A percentile compares a stretch with the other conserved stretches of the same genome.
These are phyloP conservation scores for Arctium lappa DNA, from an alignment of 129 eudicot genomes.

Conservation along the genomic window DNA sequence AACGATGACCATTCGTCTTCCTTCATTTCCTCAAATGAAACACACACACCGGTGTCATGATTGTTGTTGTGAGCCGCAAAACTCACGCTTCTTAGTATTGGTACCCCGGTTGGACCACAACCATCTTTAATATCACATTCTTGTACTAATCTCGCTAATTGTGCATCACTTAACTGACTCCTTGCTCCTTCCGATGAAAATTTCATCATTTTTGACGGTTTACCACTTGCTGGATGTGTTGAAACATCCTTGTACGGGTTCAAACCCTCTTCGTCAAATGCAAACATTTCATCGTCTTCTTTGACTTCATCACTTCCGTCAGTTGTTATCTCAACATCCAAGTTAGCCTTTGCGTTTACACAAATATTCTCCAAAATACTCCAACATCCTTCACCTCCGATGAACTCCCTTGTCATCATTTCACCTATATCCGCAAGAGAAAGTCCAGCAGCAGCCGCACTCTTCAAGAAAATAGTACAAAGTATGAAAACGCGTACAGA, in stretches of 20 bases:
- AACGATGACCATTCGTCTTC: conserved; percentile 68
- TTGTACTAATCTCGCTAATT: conserved; percentile 17
- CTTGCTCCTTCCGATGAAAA: conserved; percentile 27
- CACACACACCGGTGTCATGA: conserved; percentile 39
- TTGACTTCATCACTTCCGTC: conserved; percentile 30
- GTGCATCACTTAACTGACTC: conserved; percentile 26
- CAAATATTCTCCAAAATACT: conserved; percentile 72
- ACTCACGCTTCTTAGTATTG: conserved; percentile 57
- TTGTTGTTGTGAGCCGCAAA: conserved; percentile 47
- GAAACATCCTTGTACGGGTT: conserved; percentile 16
- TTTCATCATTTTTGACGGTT: conserved; percentile 47
- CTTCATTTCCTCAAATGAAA: conserved; percentile 73
- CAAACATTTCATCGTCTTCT: conserved; percentile 41
- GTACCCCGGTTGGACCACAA: conserved; percentile 17
- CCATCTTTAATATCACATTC: conserved; percentile 29
- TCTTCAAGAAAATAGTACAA: conserved; percentile 76
- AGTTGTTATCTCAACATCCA: conserved; percentile 17
- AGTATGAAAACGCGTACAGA: conserved; percentile 81
- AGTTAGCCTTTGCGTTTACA: conserved; percentile 43
- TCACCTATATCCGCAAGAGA: conserved; percentile 86
- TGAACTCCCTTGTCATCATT: conserved; percentile 91
- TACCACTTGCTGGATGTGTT: conserved; percentile 21
- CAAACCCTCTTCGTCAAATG: conserved; percentile 46
- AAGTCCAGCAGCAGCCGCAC: conserved; percentile 68
- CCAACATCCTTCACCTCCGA: conserved; percentile 73